phyloP scores from a whole-genome alignment of 495 filamentous ascomycete species.

The Podospora pseudoanserina region DNA sequence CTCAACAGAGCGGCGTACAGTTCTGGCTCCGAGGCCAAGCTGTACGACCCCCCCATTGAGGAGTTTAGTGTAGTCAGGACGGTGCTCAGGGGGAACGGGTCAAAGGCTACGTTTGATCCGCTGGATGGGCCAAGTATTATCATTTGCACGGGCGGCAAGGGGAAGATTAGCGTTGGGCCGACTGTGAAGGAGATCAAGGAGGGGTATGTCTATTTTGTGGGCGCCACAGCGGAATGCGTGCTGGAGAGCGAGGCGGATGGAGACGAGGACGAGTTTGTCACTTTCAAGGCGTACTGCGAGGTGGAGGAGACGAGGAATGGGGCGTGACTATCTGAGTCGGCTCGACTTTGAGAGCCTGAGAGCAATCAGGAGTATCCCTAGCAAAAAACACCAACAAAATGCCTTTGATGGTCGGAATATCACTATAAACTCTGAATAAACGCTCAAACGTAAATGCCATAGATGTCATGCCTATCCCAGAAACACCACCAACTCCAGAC shows the following conservation, averaged over 20 bases:
- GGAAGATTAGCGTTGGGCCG: constrained; percentile 77
- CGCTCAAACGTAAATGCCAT: neutral
- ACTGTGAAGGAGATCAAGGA: constrained; percentile 60
- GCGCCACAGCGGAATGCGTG: constrained; percentile 79
- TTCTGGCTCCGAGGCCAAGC: constrained; percentile 59
- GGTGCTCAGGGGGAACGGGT: constrained; percentile 62
- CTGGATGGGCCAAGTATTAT: constrained; percentile 89
- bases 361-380: neutral
- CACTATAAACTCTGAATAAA: neutral
- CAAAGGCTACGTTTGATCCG: constrained; percentile 80
- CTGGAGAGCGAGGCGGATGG: constrained; percentile 60
- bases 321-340: constrained; percentile 5
- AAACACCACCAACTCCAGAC: neutral
- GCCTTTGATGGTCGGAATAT: neutral
- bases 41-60: constrained; percentile 95
- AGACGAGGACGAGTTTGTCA: constrained; percentile 65
- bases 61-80: constrained; percentile 91
- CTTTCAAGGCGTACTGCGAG: constrained; percentile 96
- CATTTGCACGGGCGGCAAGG: constrained; percentile 80
- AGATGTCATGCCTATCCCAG: neutral
- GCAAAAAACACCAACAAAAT: neutral
- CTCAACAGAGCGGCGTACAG: constrained; percentile 76
- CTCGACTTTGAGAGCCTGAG: neutral
- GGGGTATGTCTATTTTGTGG: constrained; percentile 89
- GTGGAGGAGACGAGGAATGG: constrained; percentile 47